Evolutionary conservation across 2,329 filamentous ascomycete genomes (phyloP).

Genomic region (Teratosphaeria destructans): DNA sequence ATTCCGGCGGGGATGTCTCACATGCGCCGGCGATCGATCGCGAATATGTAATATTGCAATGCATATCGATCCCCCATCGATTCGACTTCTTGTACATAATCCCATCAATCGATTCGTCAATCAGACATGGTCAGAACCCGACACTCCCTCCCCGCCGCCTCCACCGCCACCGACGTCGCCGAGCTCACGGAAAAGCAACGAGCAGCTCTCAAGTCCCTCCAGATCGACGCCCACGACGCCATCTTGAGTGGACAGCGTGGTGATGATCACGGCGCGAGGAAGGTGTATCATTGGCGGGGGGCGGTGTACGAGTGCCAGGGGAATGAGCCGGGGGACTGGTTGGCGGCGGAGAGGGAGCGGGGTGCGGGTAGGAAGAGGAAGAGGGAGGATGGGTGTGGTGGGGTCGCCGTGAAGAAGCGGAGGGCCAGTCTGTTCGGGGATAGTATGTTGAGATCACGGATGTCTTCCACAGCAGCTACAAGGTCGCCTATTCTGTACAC

Average conservation of each 20-base stretch:
- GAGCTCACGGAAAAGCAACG: neutral
- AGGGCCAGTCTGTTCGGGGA: neutral
- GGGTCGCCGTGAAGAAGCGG: neutral
- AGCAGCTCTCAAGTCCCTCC: neutral
- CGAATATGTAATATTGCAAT: neutral
- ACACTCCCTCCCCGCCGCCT: constrained; percentile 1
- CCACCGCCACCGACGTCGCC: neutral
- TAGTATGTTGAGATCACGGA: neutral
- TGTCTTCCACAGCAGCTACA: neutral
- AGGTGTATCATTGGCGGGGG: constrained; percentile 5
- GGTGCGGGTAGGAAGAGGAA: neutral
- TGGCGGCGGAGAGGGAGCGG: neutral
- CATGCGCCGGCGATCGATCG: neutral
- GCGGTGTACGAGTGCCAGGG: constrained; percentile 2
- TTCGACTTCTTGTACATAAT: neutral
- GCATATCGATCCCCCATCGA: neutral
- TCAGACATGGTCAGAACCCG: constrained; percentile 3
- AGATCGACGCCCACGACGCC: neutral
- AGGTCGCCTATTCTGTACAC: neutral
- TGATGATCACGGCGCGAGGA: neutral
- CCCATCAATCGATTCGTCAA: neutral
- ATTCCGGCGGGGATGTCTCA: neutral
- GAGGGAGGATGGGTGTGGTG: constrained; percentile 1
- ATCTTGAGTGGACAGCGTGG: neutral
- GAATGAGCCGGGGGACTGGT: constrained; percentile 4